Percentiles rank a stretch among this genome's conserved stretches.
Evolutionary conservation across 2,329 filamentous ascomycete genomes (phyloP).

Genomic region (Dactylellina sp.): DNA sequence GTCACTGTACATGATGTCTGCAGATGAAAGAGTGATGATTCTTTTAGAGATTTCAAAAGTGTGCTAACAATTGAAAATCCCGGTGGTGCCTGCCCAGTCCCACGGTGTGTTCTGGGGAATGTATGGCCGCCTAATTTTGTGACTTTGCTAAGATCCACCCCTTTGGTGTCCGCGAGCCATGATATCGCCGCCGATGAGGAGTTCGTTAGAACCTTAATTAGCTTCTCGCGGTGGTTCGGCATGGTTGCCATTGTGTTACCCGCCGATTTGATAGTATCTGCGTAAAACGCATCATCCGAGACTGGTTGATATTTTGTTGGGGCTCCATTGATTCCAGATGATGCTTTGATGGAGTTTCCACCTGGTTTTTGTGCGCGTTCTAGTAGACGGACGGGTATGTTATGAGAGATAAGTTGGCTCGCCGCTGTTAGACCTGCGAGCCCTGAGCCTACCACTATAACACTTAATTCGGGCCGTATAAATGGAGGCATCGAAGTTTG

Average conservation of each 20-base stretch:
- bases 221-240: slow-evolving; percentile 62
- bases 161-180: slow-evolving; percentile 71
- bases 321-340: slow-evolving; percentile 74
- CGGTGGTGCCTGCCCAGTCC: slow-evolving; percentile 69
- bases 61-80: slow-evolving; percentile 71
- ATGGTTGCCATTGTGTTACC: slow-evolving; percentile 62
- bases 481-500: slow-evolving; percentile 19
- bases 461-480: slow-evolving; percentile 58
- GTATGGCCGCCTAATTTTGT: slow-evolving; percentile 73
- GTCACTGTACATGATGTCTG: slow-evolving; percentile 69
- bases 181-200: slow-evolving; percentile 68
- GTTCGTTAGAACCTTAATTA: slow-evolving; percentile 68
- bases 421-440: slow-evolving; percentile 74
- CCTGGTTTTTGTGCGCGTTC: slow-evolving; percentile 72
- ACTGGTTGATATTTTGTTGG: slow-evolving; percentile 70
- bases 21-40: slow-evolving; percentile 68
- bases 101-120: slow-evolving; percentile 70
- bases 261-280: slow-evolving; percentile 71
- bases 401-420: slow-evolving; percentile 69
- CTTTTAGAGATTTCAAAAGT: slow-evolving; percentile 68
- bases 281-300: slow-evolving; percentile 66
- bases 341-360: slow-evolving; percentile 76
- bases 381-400: slow-evolving; percentile 70
- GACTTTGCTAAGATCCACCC: slow-evolving; percentile 71
- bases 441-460: slow-evolving; percentile 74